Conservation (phyloP, 2,329 filamentous ascomycete species). For the Teratosphaeria zuluensis region DNA sequence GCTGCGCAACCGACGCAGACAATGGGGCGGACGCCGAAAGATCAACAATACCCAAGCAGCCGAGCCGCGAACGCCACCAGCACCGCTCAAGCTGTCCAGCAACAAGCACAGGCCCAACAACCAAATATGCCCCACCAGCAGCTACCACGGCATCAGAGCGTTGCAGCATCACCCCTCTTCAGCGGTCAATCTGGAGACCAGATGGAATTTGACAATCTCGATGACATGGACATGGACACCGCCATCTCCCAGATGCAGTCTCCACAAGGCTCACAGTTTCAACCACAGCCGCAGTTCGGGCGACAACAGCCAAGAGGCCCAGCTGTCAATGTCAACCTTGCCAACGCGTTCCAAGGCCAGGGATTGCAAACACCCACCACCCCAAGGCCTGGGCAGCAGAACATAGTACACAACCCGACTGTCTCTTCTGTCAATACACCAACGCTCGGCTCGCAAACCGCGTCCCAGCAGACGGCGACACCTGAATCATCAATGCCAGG, state of each 20-base stretch:
- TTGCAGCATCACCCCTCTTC: conserved; percentile 21
- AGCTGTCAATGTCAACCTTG: conserved; percentile 71
- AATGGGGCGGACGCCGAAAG: conserved; percentile 29
- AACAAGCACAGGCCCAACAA: conserved; percentile 21
- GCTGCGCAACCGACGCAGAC: conserved; percentile 47
- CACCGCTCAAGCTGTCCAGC: conserved; percentile 26
- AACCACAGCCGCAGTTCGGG: conserved; percentile 43
- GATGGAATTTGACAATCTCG: conserved; percentile 50
- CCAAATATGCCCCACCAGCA: conserved; percentile 7
- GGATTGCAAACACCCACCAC: conserved; percentile 79
- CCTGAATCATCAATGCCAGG: conserved; percentile 60
- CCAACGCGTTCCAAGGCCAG: conserved; percentile 55
- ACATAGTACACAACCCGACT: conserved; percentile 83
- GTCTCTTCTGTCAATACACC: conserved; percentile 96
- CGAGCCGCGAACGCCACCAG: conserved; percentile 24
- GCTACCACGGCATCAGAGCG: background rate
- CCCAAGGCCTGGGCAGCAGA: conserved; percentile 56
- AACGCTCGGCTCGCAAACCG: conserved; percentile 70
- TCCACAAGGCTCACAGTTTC: conserved; percentile 30
- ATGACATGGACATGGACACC: conserved; percentile 96
- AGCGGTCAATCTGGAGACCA: conserved; percentile 23
- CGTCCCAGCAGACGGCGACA: conserved; percentile 47
- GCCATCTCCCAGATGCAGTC: conserved; percentile 38
- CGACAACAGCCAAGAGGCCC: conserved; percentile 50
- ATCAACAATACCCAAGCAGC: conserved; percentile 27